Conservation (phyloP, 225 moss, liverwort and hornwort genomes). For the Sphagnum tenellum region DNA sequence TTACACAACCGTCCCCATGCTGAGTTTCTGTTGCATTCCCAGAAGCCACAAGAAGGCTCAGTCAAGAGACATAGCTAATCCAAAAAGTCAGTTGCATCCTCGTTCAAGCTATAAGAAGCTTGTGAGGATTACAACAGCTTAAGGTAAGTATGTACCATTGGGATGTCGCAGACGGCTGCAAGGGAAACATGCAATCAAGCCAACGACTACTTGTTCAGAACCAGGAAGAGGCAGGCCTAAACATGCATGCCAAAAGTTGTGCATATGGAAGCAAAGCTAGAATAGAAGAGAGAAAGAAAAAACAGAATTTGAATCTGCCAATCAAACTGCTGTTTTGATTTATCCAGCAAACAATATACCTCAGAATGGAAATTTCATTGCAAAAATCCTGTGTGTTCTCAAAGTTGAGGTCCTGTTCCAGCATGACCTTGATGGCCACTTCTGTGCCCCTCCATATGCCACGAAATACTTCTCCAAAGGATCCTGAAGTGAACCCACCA, state of each 20-base stretch:
- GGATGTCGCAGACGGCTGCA: constrained; percentile 97
- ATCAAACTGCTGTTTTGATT: not conserved
- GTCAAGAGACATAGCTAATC: no score
- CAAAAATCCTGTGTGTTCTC: constrained; percentile 97
- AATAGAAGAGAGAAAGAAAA: no score
- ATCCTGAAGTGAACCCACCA: constrained; percentile 30
- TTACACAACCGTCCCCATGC: no score
- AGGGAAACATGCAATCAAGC: constrained; percentile 22
- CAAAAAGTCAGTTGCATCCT: no score
- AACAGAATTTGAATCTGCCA: not conserved
- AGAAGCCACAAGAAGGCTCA: no score
- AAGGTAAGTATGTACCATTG: constrained; percentile 50
- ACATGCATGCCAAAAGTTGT: no score
- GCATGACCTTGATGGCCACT: constrained; percentile 94
- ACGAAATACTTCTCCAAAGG: constrained; percentile 95
- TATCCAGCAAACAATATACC: constrained; percentile 21
- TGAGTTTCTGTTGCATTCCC: no score
- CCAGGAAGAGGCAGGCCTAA: constrained; percentile 7
- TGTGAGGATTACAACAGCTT: no score
- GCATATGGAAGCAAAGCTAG: no score
- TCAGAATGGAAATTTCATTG: constrained; percentile 91
- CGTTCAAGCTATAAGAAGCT: no score
- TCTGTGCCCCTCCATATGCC: constrained; percentile 99
- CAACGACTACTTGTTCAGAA: constrained; percentile 16
- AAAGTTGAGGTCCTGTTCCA: constrained; percentile 90